Evolutionary conservation across 768 basidiomycete genomes (phyloP).

Genomic region (Tylopilus rubrobrunneus): DNA sequence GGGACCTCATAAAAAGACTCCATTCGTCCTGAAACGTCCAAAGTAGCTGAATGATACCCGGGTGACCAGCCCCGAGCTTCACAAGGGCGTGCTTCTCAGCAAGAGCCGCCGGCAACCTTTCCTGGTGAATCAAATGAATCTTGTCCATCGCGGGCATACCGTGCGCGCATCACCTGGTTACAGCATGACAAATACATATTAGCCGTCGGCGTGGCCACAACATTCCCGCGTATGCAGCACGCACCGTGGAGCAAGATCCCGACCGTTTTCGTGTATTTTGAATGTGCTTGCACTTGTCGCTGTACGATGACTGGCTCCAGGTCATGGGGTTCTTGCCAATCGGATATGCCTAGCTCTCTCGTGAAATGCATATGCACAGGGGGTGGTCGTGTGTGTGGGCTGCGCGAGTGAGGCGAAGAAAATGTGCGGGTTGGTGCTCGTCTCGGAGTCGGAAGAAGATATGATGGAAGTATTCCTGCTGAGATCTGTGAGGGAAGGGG

Average conservation of each 20-base stretch:
- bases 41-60: slow-evolving; percentile 76
- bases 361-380: slow-evolving; percentile 60
- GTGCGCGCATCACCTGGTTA: slow-evolving; percentile 54
- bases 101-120: slow-evolving; percentile 69
- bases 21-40: slow-evolving; percentile 85
- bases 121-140: slow-evolving; percentile 71
- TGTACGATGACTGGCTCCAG: slow-evolving; percentile 4
- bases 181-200: slow-evolving; percentile 1
- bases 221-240: slow-evolving; percentile 21
- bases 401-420: slow-evolving; percentile 58
- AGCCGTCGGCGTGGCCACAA: neutral
- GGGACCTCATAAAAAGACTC: slow-evolving; percentile 65
- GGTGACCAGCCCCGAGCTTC: slow-evolving; percentile 60
- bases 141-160: slow-evolving; percentile 62
- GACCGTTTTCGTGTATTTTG: slow-evolving; percentile 38
- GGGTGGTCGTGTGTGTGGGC: slow-evolving; percentile 44
- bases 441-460: slow-evolving; percentile 58
- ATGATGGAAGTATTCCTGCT: slow-evolving; percentile 77
- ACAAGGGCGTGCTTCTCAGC: slow-evolving; percentile 79
- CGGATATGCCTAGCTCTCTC: slow-evolving; percentile 48
- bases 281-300: slow-evolving; percentile 27
- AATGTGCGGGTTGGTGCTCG: slow-evolving; percentile 53
- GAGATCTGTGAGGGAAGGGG: slow-evolving; percentile 55
- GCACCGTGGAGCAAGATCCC: slow-evolving; percentile 70
- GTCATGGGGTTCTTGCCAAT: slow-evolving; percentile 21